Conservation (phyloP, 148 eudicot genomes). For the Nepenthes mirabilis region DNA sequence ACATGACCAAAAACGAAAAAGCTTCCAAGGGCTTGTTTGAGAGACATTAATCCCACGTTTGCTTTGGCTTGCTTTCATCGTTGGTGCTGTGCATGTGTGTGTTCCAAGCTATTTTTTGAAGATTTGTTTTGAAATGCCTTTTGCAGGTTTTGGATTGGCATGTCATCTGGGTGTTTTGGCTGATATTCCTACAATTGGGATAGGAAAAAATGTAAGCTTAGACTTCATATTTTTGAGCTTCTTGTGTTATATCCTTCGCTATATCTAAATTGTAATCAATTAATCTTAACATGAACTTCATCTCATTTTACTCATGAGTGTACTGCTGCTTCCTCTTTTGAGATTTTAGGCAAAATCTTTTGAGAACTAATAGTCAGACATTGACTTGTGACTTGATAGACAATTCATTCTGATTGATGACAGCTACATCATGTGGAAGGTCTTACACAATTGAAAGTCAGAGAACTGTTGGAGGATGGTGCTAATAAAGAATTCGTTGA, state of each 20-base stretch:
- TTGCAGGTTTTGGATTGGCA: conserved; percentile 89
- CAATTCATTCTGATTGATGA: conserved; percentile 1
- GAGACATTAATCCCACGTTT: no score
- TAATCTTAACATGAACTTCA: no score
- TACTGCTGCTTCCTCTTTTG: neutral
- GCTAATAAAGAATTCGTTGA: conserved; percentile 26
- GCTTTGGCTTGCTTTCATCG: no score
- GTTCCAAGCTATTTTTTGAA: no score
- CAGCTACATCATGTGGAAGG: conserved; percentile 97
- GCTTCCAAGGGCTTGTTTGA: no score
- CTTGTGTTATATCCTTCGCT: neutral
- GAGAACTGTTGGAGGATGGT: conserved; percentile 32
- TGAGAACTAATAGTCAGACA: neutral
- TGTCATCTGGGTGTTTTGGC: conserved; percentile 92
- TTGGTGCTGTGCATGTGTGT: no score
- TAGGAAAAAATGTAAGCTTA: conserved; percentile 82
- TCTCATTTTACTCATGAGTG: neutral
- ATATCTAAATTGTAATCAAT: no score
- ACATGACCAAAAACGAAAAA: no score
- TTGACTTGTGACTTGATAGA: neutral
- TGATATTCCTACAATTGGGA: conserved; percentile 74
- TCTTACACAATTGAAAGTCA: conserved; percentile 44
- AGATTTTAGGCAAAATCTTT: no score
- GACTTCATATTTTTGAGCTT: neutral
- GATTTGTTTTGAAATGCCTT: conserved; percentile 7